Evolutionary conservation across 768 basidiomycete genomes (phyloP), one percentile per base, ranked within the genome.

Genomic region (Suillus discolor): DNA sequence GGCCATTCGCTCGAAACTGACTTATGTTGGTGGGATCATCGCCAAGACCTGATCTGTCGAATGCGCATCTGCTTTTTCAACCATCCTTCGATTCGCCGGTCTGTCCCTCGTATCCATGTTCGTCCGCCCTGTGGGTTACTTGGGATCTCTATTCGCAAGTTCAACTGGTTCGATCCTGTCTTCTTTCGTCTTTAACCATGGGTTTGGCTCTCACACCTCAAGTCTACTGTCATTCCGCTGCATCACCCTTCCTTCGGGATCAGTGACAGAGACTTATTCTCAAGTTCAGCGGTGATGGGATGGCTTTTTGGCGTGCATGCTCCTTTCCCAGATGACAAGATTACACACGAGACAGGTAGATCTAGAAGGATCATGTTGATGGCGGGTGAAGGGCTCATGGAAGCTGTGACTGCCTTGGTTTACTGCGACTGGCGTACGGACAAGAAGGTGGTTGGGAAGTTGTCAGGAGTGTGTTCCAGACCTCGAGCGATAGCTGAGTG

Each of bases 241-340:
- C 78, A 80, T 84, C 83, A 77, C 66, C 72, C 69, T 70, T 80
- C 75, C 80, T 71, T 45, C 71, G 82, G 83, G 83, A 79, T 71
- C 73, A 76, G 70, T 76, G 84, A 83, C 72, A 86, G 84, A 85
- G 85, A 83, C 82, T 85, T 74, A 83, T 80, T 83, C 86, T 87
- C 85, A 81, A 81, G 78, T 75, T 73, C 79, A 75, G 72, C 64
- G 66, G 65, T 65, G 68, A 69, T 65, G 70, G 72, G 66, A 65
- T 74, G 74, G 68, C 70, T 76, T 69, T 39, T 67, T 65, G 69
- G 69, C 54, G 62, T 44, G 34, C 41, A 71, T 62, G 65, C 23
- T 62, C 71, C 39, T 16, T 3, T 23, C 61, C 55, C 55, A 38
- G 25, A 61, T 47, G n/a, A 47, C 54, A 13, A 23, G 71, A 73